phyloP scores from a whole-genome alignment of 495 filamentous ascomycete species.

The Penicillium waksmanii region DNA sequence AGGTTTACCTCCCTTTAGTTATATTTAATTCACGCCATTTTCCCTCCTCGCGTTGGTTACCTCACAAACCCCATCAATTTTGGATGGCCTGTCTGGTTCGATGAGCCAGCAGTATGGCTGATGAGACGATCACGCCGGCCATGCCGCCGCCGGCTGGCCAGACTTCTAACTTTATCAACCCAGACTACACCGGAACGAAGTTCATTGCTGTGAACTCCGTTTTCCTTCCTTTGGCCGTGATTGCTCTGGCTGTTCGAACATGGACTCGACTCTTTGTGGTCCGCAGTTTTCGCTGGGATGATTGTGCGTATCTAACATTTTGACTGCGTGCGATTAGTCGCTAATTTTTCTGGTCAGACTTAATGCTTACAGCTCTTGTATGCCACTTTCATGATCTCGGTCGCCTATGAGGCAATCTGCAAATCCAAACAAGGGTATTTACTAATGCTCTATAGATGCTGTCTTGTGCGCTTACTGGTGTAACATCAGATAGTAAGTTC shows the following conservation, averaged over 20 bases:
- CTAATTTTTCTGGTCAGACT: conserved; percentile 24
- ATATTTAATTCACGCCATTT: neutral
- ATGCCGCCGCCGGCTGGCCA: conserved; percentile 37
- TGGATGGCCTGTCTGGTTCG: conserved; percentile 1
- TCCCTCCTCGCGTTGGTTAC: neutral
- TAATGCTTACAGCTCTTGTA: conserved; percentile 38
- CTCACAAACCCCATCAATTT: neutral
- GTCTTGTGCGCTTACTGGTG: conserved; percentile 33
- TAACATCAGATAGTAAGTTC: conserved; percentile 33
- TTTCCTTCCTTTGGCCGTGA: conserved; percentile 35
- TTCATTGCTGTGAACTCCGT: conserved; percentile 34
- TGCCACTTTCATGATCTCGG: conserved; percentile 2
- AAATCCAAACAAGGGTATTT: neutral
- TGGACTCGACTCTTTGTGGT: conserved; percentile 42
- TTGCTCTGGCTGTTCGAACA: conserved; percentile 35
- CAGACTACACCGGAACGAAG: conserved; percentile 20
- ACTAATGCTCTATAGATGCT: conserved; percentile 14
- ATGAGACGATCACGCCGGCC: conserved; percentile 29
- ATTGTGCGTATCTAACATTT: conserved; percentile 36
- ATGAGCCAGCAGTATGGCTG: conserved; percentile 25
- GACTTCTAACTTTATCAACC: conserved; percentile 40
- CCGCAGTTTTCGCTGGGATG: conserved; percentile 42
- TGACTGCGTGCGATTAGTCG: neutral
- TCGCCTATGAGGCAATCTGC: neutral
- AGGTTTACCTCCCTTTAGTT: neutral